Base-by-base conservation (phyloP, 352 stramenopile species). In the Pythium rhizo-oryzae region DNA sequence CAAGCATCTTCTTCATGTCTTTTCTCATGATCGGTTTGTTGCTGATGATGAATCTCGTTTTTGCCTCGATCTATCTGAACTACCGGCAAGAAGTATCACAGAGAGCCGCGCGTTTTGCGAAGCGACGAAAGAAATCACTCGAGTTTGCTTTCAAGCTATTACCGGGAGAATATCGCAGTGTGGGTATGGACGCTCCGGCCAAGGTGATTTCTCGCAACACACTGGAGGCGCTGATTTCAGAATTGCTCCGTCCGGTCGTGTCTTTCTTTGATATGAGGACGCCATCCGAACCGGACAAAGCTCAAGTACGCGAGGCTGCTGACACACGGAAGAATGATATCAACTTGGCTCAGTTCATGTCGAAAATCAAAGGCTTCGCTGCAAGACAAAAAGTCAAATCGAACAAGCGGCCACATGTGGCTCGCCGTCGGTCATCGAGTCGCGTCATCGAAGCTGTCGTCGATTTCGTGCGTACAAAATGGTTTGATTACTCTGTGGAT, bases 11-110 rank as follows among this genome's bases (percentile, higher is more conserved):
- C 70, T 94, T 95, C 54, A 76, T 91, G 37, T 81, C 75, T 21
- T 90, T 89, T 60, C 72, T 95, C 46, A 72, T 83, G 41, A 78
- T 95, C 30, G 81, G 79, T 5, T 74, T 92, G 30, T 74, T 93
- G n/a, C 79, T 95, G 25, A 74, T 95, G 66, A 90, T 92, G 79
- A 95, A 94, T 56, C 71, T 93, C 16, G 80, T 93, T 9, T 87
- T 93, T 43, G 82, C 82, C 13, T 87, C 81, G 8, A 79, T 93
- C 15, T 93, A 91, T 21, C 84, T 87, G 49, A 83, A 87, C 56
- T 93, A 91, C 60, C 75, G 79, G 5, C 64, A 79, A 35, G 76
- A 88, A 37, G 67, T 81, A 8, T 68, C 70, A 16, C 67, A 83
- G 13, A 71, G 72, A 7, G 79, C 72, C 0, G 28, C 67, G 0